phyloP scores from a whole-genome alignment of 1,284 basidiomycete species.

The Omphalotus olearius region DNA sequence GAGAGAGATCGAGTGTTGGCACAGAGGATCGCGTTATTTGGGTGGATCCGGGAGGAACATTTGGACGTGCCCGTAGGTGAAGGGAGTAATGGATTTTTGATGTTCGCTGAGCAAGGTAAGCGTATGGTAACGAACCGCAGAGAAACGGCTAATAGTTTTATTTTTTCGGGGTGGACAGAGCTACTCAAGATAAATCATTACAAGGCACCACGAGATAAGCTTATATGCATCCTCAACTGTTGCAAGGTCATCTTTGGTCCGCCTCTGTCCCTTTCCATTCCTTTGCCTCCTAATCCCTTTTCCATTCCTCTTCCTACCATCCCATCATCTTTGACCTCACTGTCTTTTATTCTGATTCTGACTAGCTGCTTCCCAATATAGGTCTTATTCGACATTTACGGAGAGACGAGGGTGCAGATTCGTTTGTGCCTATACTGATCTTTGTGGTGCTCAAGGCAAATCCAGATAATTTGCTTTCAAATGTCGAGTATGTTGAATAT shows the following conservation, averaged over 20 bases:
- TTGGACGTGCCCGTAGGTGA: conserved; percentile 77
- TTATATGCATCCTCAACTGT: conserved; percentile 96
- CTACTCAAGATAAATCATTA: conserved; percentile 97
- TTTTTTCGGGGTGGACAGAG: conserved; percentile 44
- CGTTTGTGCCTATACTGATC: conserved; percentile 93
- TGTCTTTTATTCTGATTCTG: not conserved
- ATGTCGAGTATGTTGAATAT: conserved; percentile 73
- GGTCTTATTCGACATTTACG: conserved; percentile 86
- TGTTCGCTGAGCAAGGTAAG: conserved; percentile 89
- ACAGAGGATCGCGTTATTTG: conserved; percentile 90
- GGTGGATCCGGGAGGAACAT: conserved; percentile 87
- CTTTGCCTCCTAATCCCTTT: conserved; percentile 12
- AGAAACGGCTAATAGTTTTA: too few species aligned
- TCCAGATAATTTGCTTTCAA: conserved; percentile 90
- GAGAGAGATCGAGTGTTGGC: conserved; percentile 89
- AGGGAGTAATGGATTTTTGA: conserved; percentile 79
- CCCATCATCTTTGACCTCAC: not conserved
- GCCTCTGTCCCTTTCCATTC: conserved; percentile 22
- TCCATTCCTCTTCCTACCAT: conserved; percentile 10
- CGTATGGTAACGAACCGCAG: not conserved
- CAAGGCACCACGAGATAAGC: conserved; percentile 96
- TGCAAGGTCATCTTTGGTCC: conserved; percentile 99
- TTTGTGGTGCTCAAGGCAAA: conserved; percentile 93
- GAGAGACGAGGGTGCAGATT: conserved; percentile 81
- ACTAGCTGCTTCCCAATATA: conserved; percentile 26